Conservation (phyloP, 108 stramenopile species). For the Nitzschia sp. region DNA sequence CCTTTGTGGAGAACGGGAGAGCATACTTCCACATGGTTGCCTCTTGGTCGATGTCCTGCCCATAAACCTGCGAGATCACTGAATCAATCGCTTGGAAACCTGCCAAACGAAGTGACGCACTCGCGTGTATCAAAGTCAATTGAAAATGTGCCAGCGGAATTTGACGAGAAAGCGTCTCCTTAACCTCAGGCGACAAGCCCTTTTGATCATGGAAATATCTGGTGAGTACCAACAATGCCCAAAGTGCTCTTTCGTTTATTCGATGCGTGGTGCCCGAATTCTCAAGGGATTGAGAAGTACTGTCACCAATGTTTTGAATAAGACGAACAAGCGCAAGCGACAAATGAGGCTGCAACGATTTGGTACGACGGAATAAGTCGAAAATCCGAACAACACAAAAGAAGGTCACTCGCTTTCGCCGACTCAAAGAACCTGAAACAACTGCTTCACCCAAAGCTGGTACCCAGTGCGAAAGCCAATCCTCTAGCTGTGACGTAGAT, state of each 20-base stretch:
- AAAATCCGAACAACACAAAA: conserved; percentile 51
- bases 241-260: conserved; percentile 30
- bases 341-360: conserved; percentile 14
- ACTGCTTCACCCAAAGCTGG: conserved; percentile 41
- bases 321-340: conserved; percentile 26
- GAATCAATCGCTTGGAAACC: conserved; percentile 43
- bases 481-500: background rate
- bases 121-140: conserved; percentile 33
- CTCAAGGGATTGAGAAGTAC: background rate
- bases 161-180: conserved; percentile 22
- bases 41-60: conserved; percentile 28
- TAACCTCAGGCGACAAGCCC: conserved; percentile 3
- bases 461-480: conserved; percentile 49
- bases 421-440: conserved; percentile 20
- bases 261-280: background rate
- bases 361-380: conserved; percentile 22
- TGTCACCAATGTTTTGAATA: conserved; percentile 18
- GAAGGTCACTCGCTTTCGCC: conserved; percentile 50
- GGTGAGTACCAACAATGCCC: conserved; percentile 49
- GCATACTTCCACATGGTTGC: conserved; percentile 43
- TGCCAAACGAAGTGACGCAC: conserved; percentile 31
- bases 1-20: conserved; percentile 45
- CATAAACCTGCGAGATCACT: conserved; percentile 22
- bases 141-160: conserved; percentile 19
- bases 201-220: conserved; percentile 6